These are phyloP conservation scores for Dothideomycetes sp. DNA, from an alignment of 2,329 filamentous ascomycete species.

Conservation along the genomic window DNA sequence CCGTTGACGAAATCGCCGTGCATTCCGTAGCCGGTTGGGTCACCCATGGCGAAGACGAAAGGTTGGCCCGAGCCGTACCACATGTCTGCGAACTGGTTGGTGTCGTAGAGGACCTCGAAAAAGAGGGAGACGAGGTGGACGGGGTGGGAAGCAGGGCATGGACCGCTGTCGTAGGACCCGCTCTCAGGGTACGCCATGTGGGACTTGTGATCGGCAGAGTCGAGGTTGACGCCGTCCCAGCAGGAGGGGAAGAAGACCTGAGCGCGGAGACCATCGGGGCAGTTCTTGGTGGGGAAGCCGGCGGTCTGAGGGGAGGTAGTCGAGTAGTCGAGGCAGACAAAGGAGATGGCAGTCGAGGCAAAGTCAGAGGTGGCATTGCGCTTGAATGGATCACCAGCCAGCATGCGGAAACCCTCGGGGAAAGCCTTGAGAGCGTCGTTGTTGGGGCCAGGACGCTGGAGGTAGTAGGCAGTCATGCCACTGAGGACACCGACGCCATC, in stretches of 20 bases:
- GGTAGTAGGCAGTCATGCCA: conserved; percentile 71
- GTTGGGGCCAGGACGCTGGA: conserved; percentile 36
- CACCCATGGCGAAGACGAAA: conserved; percentile 60
- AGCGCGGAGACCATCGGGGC: conserved; percentile 51
- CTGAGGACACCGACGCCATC: conserved; percentile 31
- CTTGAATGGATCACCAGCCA: conserved; percentile 52
- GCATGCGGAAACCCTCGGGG: conserved; percentile 59
- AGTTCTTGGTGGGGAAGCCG: conserved; percentile 61
- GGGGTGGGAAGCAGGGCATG: conserved; percentile 42
- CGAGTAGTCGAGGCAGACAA: conserved; percentile 42
- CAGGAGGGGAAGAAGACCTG: conserved; percentile 65
- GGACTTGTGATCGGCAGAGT: conserved; percentile 47
- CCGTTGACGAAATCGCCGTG: conserved; percentile 63
- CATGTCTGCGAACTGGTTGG: conserved; percentile 40
- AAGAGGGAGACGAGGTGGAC: conserved; percentile 48
- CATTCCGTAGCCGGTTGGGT: conserved; percentile 57
- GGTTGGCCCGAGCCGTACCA: conserved; percentile 42
- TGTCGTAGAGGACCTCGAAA: conserved; percentile 48
- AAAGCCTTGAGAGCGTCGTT: conserved; percentile 59
- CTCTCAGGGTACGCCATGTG: conserved; percentile 56
- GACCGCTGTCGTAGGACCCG: conserved; percentile 33
- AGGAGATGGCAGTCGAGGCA: conserved; percentile 43
- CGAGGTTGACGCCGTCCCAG: conserved; percentile 53
- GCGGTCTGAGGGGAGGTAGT: conserved; percentile 34
- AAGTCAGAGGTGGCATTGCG: conserved; percentile 47